Percentiles rank a stretch among this genome's conserved stretches.
phyloP scores from a whole-genome alignment of 768 basidiomycete genomes.

The Rhodosporidiobolus odoratus region DNA sequence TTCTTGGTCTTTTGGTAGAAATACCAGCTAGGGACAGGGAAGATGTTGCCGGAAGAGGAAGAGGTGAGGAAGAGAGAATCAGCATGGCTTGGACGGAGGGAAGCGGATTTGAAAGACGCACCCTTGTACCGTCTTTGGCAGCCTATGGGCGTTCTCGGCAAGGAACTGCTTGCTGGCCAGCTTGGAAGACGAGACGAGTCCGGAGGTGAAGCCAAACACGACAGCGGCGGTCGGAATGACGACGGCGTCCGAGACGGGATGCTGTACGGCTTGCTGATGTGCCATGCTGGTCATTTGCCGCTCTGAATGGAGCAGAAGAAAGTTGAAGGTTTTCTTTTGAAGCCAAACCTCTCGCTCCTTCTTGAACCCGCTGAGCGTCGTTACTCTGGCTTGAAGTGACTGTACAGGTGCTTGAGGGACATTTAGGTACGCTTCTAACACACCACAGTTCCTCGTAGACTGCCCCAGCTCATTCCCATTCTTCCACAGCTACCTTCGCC shows the following conservation, averaged over 20 bases:
- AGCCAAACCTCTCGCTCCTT: not conserved
- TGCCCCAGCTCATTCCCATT: not conserved
- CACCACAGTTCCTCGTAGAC: not conserved
- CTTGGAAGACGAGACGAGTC: conserved; percentile 60
- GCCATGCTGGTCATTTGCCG: too few species aligned
- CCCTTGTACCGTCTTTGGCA: conserved; percentile 76
- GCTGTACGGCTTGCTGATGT: not conserved
- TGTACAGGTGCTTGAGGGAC: too few species aligned
- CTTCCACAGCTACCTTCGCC: not conserved
- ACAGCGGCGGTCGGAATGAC: conserved; percentile 20
- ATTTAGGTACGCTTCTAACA: not conserved
- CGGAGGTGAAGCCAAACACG: conserved; percentile 39
- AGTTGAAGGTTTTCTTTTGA: not conserved
- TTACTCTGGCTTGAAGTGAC: too few species aligned
- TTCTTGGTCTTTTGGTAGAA: conserved; percentile 96
- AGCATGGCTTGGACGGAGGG: not conserved
- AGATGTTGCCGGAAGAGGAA: too few species aligned
- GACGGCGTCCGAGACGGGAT: conserved; percentile 13
- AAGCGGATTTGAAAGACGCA: not conserved
- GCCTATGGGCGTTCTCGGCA: conserved; percentile 86
- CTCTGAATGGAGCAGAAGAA: not conserved
- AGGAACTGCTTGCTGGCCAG: conserved; percentile 70
- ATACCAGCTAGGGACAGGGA: conserved; percentile 58
- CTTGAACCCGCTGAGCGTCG: not conserved
- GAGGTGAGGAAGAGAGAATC: not conserved